phyloP scores from a whole-genome alignment of 2,329 filamentous ascomycete species.

The Phaeomoniella chlamydospora region DNA sequence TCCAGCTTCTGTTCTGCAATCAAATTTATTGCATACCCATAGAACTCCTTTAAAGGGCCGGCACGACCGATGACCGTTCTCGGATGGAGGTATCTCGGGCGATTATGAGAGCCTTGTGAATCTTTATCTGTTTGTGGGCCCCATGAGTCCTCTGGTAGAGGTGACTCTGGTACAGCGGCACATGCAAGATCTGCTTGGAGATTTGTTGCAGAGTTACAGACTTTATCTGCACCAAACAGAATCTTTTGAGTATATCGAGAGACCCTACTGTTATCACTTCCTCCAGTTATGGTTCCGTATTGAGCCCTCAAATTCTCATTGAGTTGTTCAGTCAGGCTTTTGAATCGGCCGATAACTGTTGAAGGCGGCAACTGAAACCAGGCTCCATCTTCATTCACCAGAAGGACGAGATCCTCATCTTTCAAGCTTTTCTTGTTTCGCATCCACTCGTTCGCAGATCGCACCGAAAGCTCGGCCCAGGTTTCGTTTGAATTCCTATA shows the following conservation, averaged over 20 bases:
- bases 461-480: no score
- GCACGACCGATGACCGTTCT: conserved; percentile 36
- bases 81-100: conserved; percentile 34
- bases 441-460: no score
- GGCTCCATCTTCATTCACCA: conserved; percentile 49
- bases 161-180: conserved; percentile 35
- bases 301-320: conserved; percentile 36
- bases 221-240: conserved; percentile 40
- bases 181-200: conserved; percentile 32
- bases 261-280: conserved; percentile 7
- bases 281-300: conserved; percentile 27
- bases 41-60: conserved; percentile 31
- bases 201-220: conserved; percentile 27
- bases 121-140: conserved; percentile 26
- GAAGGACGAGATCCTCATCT: conserved; percentile 46
- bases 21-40: conserved; percentile 25
- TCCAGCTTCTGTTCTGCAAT: conserved; percentile 15
- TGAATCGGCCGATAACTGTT: conserved; percentile 48
- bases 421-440: neutral
- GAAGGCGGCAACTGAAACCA: conserved; percentile 53
- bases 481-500: no score
- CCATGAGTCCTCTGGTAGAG: conserved; percentile 34
- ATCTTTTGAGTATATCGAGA: conserved; percentile 36
- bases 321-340: conserved; percentile 35
- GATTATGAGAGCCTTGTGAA: conserved; percentile 18